Conservation (phyloP, 2,329 filamentous ascomycete genomes). For the Aspergillus niger region DNA sequence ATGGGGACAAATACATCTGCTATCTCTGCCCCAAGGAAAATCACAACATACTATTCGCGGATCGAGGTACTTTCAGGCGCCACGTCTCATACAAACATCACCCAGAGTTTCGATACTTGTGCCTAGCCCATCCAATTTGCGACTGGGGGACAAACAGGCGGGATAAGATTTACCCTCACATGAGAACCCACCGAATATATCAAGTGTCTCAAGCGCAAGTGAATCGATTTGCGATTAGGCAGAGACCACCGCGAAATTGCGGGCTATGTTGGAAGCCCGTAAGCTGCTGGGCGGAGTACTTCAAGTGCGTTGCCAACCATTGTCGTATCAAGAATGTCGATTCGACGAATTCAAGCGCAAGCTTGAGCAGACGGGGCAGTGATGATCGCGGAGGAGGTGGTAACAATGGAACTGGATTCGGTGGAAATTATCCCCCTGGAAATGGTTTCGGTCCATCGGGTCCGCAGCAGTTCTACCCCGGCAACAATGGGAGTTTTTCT, state of each 20-base stretch:
- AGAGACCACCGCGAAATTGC: conserved; percentile 7
- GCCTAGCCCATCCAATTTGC: conserved; percentile 4
- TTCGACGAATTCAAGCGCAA: conserved; percentile 8
- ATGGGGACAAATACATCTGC: conserved; percentile 3
- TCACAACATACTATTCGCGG: background rate
- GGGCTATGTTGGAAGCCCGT: conserved; percentile 9
- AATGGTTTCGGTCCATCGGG: background rate
- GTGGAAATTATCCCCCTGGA: background rate
- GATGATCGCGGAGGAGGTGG: conserved; percentile 7
- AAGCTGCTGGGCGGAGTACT: conserved; percentile 14
- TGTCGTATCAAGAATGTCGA: conserved; percentile 10
- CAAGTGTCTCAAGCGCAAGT: background rate
- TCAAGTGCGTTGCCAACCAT: conserved; percentile 18
- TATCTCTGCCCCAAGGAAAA: background rate
- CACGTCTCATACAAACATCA: conserved; percentile 14
- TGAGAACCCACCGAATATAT: background rate
- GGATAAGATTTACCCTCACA: conserved; percentile 18
- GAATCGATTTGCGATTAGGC: background rate
- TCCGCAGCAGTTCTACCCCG: background rate
- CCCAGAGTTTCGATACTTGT: conserved; percentile 6
- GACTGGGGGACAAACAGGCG: conserved; percentile 1
- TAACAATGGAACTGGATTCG: conserved; percentile 3
- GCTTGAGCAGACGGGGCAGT: conserved; percentile 14
- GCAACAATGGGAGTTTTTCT: background rate
- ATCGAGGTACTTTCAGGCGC: conserved; percentile 13